phyloP scores from a whole-genome alignment of 2,329 filamentous ascomycete species.

The Pestalotiopsis sp. region DNA sequence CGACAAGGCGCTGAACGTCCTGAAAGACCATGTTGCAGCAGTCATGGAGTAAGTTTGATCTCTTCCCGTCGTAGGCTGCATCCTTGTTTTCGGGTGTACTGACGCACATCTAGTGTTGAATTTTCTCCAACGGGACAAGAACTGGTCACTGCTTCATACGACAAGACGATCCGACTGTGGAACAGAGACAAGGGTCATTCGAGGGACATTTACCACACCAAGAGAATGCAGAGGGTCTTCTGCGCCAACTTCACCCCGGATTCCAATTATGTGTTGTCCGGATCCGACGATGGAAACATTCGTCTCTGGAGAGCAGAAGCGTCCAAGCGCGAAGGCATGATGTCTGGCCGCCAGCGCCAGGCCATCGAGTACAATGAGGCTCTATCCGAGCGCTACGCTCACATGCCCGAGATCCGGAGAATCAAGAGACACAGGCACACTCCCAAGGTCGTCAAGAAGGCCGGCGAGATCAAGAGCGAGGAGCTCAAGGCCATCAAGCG shows the following conservation, averaged over 20 bases:
- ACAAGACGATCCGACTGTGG: constrained; percentile 87
- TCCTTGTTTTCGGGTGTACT: background rate
- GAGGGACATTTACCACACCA: constrained; percentile 94
- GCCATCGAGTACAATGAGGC: constrained; percentile 91
- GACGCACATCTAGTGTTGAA: constrained; percentile 57
- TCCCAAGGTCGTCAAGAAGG: constrained; percentile 94
- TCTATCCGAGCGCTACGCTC: constrained; percentile 79
- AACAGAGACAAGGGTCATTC: constrained; percentile 79
- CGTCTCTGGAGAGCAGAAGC: constrained; percentile 89
- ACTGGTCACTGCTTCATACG: constrained; percentile 85
- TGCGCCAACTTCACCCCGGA: constrained; percentile 61
- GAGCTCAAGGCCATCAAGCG: constrained; percentile 87
- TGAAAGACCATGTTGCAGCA: constrained; percentile 64
- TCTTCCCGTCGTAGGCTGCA: background rate
- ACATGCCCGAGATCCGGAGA: constrained; percentile 94
- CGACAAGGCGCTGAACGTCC: constrained; percentile 82
- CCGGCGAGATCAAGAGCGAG: constrained; percentile 88
- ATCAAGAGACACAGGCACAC: constrained; percentile 91
- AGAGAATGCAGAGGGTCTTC: constrained; percentile 58
- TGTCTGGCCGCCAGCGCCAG: constrained; percentile 81
- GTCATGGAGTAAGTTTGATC: constrained; percentile 72
- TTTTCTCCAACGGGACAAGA: constrained; percentile 95
- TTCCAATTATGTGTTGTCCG: constrained; percentile 84
- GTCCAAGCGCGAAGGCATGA: constrained; percentile 80
- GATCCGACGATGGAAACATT: constrained; percentile 82